phyloP scores from a whole-genome alignment of 352 stramenopile genomes.

The Globisporangium middletonii region DNA sequence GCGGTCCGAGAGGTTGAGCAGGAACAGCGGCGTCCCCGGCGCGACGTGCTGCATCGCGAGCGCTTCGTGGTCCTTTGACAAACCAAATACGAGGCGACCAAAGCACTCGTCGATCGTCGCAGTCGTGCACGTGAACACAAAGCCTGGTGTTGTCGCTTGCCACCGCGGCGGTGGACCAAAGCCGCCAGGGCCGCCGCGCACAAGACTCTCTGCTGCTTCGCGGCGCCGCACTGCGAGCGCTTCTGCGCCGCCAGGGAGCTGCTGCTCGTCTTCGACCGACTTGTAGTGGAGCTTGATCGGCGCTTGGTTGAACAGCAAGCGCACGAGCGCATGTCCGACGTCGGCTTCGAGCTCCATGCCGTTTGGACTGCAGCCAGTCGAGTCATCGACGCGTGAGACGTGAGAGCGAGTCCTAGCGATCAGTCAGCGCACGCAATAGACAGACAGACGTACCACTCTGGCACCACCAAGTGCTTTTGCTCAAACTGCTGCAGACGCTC shows the following conservation, averaged over 20 bases:
- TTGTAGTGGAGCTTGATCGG: slow-evolving; percentile 80
- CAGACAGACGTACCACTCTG: slow-evolving; percentile 41
- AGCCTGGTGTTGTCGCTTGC: slow-evolving; percentile 53
- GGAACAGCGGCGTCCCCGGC: slow-evolving; percentile 77
- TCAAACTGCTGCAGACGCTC: slow-evolving; percentile 69
- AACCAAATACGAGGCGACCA: slow-evolving; percentile 78
- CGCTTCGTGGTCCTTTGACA: slow-evolving; percentile 65
- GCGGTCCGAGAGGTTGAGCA: slow-evolving; percentile 83
- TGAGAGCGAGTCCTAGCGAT: background rate
- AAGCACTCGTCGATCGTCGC: slow-evolving; percentile 86
- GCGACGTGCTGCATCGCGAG: slow-evolving; percentile 53
- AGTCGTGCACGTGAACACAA: slow-evolving; percentile 77
- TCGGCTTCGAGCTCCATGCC: slow-evolving; percentile 61
- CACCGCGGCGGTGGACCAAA: slow-evolving; percentile 23
- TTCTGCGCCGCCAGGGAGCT: slow-evolving; percentile 60
- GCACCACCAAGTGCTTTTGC: slow-evolving; percentile 53
- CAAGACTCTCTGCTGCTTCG: slow-evolving; percentile 68
- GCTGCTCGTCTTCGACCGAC: slow-evolving; percentile 78
- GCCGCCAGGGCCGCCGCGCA: slow-evolving; percentile 18
- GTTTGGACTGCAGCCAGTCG: slow-evolving; percentile 36
- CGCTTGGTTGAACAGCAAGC: slow-evolving; percentile 74
- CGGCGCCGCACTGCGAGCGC: slow-evolving; percentile 67
- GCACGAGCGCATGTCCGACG: slow-evolving; percentile 63
- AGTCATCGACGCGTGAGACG: background rate
- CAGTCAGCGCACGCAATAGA: background rate